Evolutionary conservation across 768 basidiomycete species (phyloP), one percentile per base, ranked within the genome.

Genomic region (Mycena leptocephala): DNA sequence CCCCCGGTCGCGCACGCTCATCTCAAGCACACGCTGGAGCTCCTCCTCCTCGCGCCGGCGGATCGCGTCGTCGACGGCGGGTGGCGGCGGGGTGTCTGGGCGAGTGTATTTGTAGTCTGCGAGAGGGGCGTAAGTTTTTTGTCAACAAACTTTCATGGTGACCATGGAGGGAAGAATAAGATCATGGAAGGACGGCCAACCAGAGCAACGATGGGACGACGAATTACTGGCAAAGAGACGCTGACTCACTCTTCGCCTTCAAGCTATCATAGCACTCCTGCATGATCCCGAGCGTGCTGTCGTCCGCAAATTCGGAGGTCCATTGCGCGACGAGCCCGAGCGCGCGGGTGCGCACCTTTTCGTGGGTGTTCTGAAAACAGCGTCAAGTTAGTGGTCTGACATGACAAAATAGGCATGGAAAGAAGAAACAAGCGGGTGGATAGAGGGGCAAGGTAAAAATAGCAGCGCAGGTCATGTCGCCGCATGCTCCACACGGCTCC

Each of bases 291-390:
- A 99, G 89, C 16, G 93, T 90, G 13, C 93, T 84, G 80, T 98
- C 94, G 14, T 90, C 90, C 83, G 94, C 93, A 80, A 97, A 99
- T 59, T 97, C 95, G 67, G 89, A 89, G 1, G 95, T 91, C 98
- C 98, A 99, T 76, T 91, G 86, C 18, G 93, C 94, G 76, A 99
- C 89, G 66, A 97, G 87, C 11, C 81, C 85, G 26, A 99, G 85
- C 0, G 93, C 91, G 64, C 95, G 90, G 79, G 91, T 91, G 82
- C 93, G 92, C n/a, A 99, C 98, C 83, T 95, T 95, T 24, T 96
- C 96, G 80, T 98, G 96, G 0, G 97, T 95, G 16, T 93, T 97
- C 96, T 97, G 82, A n/a, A n/a, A n/a, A n/a, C n/a, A n/a, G n/a
- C n/a, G n/a, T n/a, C n/a, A n/a, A n/a, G n/a, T n/a, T n/a, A n/a